Conservation (phyloP, 2,329 filamentous ascomycete species). For the Huntiella moniliformis region DNA sequence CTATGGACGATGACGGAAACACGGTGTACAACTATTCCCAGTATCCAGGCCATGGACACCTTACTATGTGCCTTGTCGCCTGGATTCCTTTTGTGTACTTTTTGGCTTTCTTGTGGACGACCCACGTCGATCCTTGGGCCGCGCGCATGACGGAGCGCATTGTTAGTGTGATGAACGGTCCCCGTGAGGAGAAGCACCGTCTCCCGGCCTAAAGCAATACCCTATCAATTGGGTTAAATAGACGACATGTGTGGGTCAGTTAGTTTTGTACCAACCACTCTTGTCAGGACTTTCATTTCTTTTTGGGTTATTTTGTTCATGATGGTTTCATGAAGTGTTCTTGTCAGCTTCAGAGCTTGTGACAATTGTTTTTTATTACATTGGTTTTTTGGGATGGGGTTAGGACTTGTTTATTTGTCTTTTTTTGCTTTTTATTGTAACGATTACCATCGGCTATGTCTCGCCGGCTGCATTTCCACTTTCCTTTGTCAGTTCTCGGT, state of each 20-base stretch:
- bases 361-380: too few relatives aligned
- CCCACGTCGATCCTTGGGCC: conserved; percentile 33
- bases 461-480: too few relatives aligned
- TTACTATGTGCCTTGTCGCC: conserved; percentile 23
- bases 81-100: conserved; percentile 30
- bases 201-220: conserved; percentile 2
- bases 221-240: too few relatives aligned
- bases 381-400: too few relatives aligned
- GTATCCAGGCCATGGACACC: conserved; percentile 20
- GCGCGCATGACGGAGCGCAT: conserved; percentile 24
- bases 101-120: conserved; percentile 30
- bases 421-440: neutral
- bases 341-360: too few relatives aligned
- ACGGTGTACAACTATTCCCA: conserved; percentile 20
- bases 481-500: too few relatives aligned
- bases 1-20: conserved; percentile 20
- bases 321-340: too few relatives aligned
- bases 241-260: too few relatives aligned
- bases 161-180: conserved; percentile 12
- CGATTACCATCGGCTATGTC: too few relatives aligned
- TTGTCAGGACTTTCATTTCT: neutral
- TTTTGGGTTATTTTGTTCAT: neutral
- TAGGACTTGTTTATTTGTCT: neutral
- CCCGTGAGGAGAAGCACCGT: conserved; percentile 8
- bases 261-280: too few relatives aligned